Percentiles rank a stretch among this genome's conserved stretches.
phyloP scores from a whole-genome alignment of 805 yeast genomes.

The Yarrowia sp. region DNA sequence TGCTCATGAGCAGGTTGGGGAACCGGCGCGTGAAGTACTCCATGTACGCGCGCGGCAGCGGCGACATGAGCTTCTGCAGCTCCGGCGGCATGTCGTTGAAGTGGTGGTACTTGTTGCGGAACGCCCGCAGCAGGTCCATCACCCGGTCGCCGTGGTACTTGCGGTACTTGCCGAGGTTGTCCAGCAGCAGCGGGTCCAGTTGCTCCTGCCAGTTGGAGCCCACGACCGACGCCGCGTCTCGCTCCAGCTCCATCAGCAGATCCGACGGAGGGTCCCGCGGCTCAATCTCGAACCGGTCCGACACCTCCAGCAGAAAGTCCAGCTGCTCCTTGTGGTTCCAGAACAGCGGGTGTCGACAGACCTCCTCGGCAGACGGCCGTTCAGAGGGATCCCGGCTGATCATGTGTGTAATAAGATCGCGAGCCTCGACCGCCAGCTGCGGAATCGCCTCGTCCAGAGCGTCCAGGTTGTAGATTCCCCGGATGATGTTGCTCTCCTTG shows the following conservation, averaged over 20 bases:
- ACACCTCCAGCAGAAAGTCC: constrained; percentile 79
- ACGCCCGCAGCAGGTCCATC: constrained; percentile 82
- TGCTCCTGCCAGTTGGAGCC: constrained; percentile 72
- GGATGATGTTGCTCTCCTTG: constrained; percentile 77
- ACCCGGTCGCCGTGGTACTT: constrained; percentile 76
- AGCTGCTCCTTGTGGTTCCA: constrained; percentile 75
- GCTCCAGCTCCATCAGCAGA: constrained; percentile 55
- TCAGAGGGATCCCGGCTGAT: constrained; percentile 59
- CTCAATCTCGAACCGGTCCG: constrained; percentile 88
- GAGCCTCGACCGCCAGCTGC: constrained; percentile 54
- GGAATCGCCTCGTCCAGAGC: constrained; percentile 42
- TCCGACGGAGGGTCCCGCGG: constrained; percentile 74
- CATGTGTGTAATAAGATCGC: constrained; percentile 71
- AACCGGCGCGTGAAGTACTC: constrained; percentile 69
- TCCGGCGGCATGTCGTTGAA: constrained; percentile 79
- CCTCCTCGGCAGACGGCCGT: constrained; percentile 68
- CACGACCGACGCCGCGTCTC: constrained; percentile 45
- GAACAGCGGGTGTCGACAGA: constrained; percentile 83
- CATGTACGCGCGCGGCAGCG: constrained; percentile 82
- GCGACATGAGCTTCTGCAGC: constrained; percentile 64
- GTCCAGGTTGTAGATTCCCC: constrained; percentile 53
- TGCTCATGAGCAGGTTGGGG: constrained; percentile 74
- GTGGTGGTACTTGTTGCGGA: constrained; percentile 93
- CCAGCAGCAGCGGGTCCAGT: constrained; percentile 71
- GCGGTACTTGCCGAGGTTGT: constrained; percentile 85